Evolutionary conservation across 805 yeast genomes (phyloP).

Genomic region (Candida ulmi): DNA sequence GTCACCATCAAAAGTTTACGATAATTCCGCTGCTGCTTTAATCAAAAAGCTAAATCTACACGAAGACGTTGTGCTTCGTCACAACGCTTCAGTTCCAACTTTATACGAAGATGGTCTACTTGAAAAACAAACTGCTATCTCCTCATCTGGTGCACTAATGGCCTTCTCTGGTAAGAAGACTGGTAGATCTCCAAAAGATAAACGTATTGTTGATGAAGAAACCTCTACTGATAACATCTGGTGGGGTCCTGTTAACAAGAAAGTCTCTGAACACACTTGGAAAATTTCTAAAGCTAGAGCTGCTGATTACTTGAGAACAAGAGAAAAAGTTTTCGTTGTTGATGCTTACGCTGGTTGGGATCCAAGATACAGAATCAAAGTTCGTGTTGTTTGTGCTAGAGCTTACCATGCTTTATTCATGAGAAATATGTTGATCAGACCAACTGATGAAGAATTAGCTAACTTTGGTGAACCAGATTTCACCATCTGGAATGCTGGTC

Average conservation of each 20-base stretch:
- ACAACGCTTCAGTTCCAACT: conserved; percentile 90
- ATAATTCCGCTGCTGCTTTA: conserved; percentile 16
- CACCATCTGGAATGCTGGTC: conserved; percentile 98
- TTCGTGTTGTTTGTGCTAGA: conserved; percentile 93
- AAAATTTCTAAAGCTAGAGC: conserved; percentile 94
- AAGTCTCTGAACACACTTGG: conserved; percentile 93
- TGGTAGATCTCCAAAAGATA: conserved; percentile 98
- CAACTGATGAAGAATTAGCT: conserved; percentile 81
- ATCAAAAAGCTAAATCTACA: conserved; percentile 39
- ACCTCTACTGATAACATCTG: conserved; percentile 79
- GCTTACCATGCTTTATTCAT: conserved; percentile 97
- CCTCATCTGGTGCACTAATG: conserved; percentile 90
- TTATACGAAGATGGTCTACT: conserved; percentile 90
- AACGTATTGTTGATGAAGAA: conserved; percentile 93
- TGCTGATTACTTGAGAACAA: conserved; percentile 90
- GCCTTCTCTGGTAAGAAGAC: conserved; percentile 95
- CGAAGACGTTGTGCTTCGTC: conserved; percentile 65
- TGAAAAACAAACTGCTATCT: conserved; percentile 87
- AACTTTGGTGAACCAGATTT: conserved; percentile 96
- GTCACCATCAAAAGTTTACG: conserved; percentile 23
- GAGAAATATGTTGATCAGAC: conserved; percentile 97
- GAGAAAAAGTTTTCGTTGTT: conserved; percentile 88
- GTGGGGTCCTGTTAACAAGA: conserved; percentile 99
- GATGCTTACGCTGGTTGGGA: conserved; percentile 99
- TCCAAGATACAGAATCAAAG: conserved; percentile 93